Evolutionary conservation across 495 filamentous ascomycete species (phyloP).

Genomic region (Saxispiralis lemnorum): DNA sequence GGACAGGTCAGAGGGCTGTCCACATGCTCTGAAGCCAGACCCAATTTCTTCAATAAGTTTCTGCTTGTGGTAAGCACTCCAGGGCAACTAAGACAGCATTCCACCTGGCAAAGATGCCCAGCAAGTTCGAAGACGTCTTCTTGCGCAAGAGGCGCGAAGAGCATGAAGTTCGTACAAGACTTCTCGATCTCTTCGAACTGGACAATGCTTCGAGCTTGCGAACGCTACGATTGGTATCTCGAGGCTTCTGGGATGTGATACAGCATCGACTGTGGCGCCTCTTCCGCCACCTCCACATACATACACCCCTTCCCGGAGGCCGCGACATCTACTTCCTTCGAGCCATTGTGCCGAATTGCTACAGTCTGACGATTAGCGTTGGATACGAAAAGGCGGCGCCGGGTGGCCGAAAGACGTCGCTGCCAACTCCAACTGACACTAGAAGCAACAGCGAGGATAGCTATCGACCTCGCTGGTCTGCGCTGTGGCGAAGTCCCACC

Average conservation of each 20-base stretch:
- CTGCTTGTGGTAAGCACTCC: no score
- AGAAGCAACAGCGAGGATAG: no score
- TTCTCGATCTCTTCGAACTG: conserved; percentile 1
- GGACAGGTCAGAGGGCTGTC: no score
- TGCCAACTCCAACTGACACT: no score
- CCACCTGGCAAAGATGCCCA: neutral
- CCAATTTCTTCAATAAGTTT: no score
- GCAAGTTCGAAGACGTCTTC: conserved; percentile 5
- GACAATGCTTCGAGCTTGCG: conserved; percentile 2
- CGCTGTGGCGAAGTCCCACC: no score
- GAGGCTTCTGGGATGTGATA: conserved; percentile 1
- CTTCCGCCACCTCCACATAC: conserved; percentile 7
- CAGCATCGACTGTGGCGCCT: neutral
- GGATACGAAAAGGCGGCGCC: neutral
- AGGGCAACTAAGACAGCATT: no score
- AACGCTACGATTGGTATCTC: conserved; percentile 1
- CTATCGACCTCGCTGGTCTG: no score
- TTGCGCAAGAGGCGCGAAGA: neutral
- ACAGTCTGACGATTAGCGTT: conserved; percentile 12
- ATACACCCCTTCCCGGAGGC: neutral
- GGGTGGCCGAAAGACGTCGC: neutral
- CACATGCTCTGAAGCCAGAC: no score
- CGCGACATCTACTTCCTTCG: neutral
- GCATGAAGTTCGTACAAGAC: neutral
- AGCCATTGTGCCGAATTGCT: conserved; percentile 3